Base-by-base conservation (phyloP, 306 rosid species). In the Vicia sativa region DNA sequence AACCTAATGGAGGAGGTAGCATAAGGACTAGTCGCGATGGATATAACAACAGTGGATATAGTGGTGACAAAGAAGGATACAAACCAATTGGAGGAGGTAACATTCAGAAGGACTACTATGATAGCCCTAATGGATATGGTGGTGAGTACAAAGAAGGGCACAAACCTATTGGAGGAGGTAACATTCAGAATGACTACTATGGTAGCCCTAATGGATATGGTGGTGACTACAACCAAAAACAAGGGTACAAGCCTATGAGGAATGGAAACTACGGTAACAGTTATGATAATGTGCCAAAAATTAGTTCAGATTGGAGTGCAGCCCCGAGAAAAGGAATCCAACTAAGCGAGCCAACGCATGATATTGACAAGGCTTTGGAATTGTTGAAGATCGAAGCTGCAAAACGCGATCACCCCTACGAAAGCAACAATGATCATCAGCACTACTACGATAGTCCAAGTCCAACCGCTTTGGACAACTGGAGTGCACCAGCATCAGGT, bases 261-360 rank as follows among this genome's bases (percentile, higher is more conserved):
- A 49, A 34, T 42, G 14, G 37, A 12, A 65, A 43, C 18, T n/a
- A 38, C 8, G 15, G 11, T 15, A 21, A 37, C 11, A 19, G 43
- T 34, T 42, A 62, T 58, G 60, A 9, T 16, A 29, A 12, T 14
- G 13, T 11, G 1, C 70, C 83, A 11, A 74, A 54, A 31, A 18
- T 8, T 5, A 39, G 23, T 15, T 7, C 77, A 19, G n/a, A n/a
- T 14, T 67, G 81, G 79, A 12, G 46, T 65, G 6, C 28, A 7
- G 46, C 61, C 4, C 74, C 80, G 1, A 68, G 64, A 72, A 76
- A 43, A 12, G 86, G 78, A 50, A 62, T 59, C 14, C 78, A 13
- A 3, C 69, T 87, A 13, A 78, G 78, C 26, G 21, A 19, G 54
- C 77, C 96, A 4, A 87, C 70, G 25, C 50, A 53, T 62, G 83